Percentiles rank a stretch among this genome's conserved stretches.
Evolutionary conservation across 441 rosid species (phyloP).

Genomic region (Monsonia emarginata): DNA sequence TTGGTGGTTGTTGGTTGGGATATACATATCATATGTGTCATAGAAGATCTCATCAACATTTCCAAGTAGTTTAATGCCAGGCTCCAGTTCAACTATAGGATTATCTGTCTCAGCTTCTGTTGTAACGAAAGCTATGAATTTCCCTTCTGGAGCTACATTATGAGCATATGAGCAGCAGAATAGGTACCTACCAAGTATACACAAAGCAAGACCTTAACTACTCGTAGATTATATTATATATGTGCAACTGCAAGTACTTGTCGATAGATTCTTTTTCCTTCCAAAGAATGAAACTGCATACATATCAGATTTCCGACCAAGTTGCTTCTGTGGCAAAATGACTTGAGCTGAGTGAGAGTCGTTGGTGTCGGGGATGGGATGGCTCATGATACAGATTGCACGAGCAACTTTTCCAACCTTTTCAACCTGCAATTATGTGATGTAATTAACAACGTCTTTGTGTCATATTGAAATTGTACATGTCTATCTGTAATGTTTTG

Average conservation of each 20-base stretch:
- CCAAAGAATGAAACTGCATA: no score
- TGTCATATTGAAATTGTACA: no score
- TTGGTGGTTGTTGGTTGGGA: constrained; percentile 34
- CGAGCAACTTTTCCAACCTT: constrained; percentile 59
- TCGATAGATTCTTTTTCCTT: no score
- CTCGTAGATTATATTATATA: no score
- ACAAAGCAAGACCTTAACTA: no score
- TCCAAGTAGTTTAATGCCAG: constrained; percentile 53
- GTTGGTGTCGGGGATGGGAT: constrained; percentile 56
- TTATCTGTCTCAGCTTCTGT: constrained; percentile 58
- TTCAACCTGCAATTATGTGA: constrained; percentile 30
- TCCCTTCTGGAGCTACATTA: constrained; percentile 59
- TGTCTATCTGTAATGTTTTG: background rate
- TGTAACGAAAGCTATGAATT: constrained; percentile 60
- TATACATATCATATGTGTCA: constrained; percentile 49
- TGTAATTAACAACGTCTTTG: no score
- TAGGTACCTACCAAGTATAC: constrained; percentile 51
- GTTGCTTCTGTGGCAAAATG: constrained; percentile 69
- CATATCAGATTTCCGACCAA: constrained; percentile 69
- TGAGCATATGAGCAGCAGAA: constrained; percentile 70
- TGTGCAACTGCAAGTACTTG: no score
- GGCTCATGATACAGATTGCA: constrained; percentile 64
- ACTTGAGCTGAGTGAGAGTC: constrained; percentile 63
- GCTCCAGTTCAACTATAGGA: constrained; percentile 50
- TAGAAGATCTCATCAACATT: constrained; percentile 51